Conservation (phyloP, 1,139 yeast species). For the Yamadazyma kanchanaburiensis region DNA sequence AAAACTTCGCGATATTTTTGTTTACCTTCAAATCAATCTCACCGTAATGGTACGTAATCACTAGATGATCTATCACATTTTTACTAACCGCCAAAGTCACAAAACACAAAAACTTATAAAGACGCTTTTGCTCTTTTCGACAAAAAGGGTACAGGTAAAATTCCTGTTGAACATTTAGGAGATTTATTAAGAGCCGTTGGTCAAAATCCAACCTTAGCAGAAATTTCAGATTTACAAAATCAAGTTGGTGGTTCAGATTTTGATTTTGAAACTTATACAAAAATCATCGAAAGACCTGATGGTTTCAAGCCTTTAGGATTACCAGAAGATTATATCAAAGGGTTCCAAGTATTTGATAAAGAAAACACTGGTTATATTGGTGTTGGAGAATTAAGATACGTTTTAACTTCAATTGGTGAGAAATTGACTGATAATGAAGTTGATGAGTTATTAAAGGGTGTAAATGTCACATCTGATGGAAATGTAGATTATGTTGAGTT, state of each 20-base stretch:
- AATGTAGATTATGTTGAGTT: conserved; percentile 93
- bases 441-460: conserved; percentile 93
- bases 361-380: conserved; percentile 94
- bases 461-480: conserved; percentile 89
- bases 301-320: conserved; percentile 90
- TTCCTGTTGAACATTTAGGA: conserved; percentile 84
- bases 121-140: conserved; percentile 98
- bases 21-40: conserved; percentile 2
- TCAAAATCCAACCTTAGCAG: conserved; percentile 94
- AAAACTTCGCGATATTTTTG: conserved; percentile 1
- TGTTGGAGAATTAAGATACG: conserved; percentile 93
- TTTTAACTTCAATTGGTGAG: conserved; percentile 91
- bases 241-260: conserved; percentile 44
- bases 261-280: conserved; percentile 75
- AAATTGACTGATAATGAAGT: conserved; percentile 87
- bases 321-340: conserved; percentile 94
- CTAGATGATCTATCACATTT: neutral
- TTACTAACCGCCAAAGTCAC: conserved; percentile 24
- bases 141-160: conserved; percentile 92
- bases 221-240: conserved; percentile 70
- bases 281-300: conserved; percentile 80
- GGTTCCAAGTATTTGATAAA: conserved; percentile 97
- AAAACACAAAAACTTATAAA: conserved; percentile 71
- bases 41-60: too few species aligned
- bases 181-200: conserved; percentile 96